Percentiles rank a stretch among this genome's conserved stretches.
Conservation (phyloP, 352 stramenopile genomes). For the Globisporangium spinosum region DNA sequence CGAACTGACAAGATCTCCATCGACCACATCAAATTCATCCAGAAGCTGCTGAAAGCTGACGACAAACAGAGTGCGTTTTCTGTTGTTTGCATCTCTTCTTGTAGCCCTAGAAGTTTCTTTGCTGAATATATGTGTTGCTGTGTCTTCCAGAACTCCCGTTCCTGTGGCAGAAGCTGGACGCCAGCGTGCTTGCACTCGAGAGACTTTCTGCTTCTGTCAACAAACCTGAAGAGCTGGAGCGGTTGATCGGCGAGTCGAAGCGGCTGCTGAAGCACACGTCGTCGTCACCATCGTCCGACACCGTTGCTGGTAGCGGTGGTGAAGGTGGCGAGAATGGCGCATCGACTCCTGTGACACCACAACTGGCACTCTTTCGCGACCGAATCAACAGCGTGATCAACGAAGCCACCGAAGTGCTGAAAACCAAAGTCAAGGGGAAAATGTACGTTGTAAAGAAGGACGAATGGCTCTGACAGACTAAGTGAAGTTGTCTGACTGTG, state of each 20-base stretch:
- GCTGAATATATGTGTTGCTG: not conserved
- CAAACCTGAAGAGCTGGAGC: conserved; percentile 57
- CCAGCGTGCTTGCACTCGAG: conserved; percentile 47
- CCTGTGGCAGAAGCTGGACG: conserved; percentile 57
- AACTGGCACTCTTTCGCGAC: conserved; percentile 35
- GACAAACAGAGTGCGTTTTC: conserved; percentile 23
- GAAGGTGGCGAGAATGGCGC: not conserved
- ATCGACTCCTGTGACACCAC: conserved; percentile 15
- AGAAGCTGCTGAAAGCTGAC: conserved; percentile 52
- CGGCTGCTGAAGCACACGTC: conserved; percentile 33
- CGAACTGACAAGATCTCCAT: conserved; percentile 50
- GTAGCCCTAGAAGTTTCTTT: not conserved
- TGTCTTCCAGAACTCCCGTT: conserved; percentile 19
- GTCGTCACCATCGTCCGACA: not conserved
- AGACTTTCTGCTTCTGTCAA: conserved; percentile 39
- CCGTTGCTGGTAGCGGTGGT: not conserved
- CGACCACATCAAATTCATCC: conserved; percentile 51
- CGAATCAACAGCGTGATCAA: conserved; percentile 52
- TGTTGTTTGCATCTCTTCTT: not conserved
- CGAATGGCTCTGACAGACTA: too few species aligned
- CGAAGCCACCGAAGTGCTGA: conserved; percentile 38
- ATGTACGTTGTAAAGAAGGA: conserved; percentile 33
- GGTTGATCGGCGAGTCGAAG: conserved; percentile 49
- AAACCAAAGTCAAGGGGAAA: conserved; percentile 46
- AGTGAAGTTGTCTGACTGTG: too few species aligned